These are phyloP conservation scores for Lojkania enalia DNA, from an alignment of 2,329 filamentous ascomycete species.

Conservation along the genomic window DNA sequence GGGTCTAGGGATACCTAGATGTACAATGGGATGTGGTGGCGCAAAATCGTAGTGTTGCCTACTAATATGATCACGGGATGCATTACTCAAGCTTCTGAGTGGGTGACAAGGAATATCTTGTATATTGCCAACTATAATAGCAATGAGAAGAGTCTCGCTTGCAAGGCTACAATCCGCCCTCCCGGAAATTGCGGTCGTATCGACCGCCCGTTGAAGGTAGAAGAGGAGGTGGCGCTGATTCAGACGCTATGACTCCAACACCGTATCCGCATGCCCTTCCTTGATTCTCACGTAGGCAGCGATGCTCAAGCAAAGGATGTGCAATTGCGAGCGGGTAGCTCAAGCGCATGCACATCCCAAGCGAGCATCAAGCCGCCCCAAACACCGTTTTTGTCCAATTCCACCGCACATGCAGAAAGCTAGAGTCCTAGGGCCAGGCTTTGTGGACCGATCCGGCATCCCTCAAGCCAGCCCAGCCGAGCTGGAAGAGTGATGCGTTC, in stretches of 20 bases:
- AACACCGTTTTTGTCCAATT: slow-evolving; percentile 16
- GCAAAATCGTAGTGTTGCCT: no score
- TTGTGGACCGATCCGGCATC: slow-evolving; percentile 40
- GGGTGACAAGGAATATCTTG: no score
- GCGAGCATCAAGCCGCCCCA: slow-evolving; percentile 43
- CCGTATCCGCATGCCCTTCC: slow-evolving; percentile 30
- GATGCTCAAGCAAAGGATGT: slow-evolving; percentile 40
- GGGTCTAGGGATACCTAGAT: no score
- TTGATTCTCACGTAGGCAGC: slow-evolving; percentile 29
- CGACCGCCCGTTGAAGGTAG: slow-evolving; percentile 29
- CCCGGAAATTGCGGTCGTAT: slow-evolving; percentile 22
- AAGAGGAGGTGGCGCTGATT: slow-evolving; percentile 18
- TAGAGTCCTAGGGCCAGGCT: slow-evolving; percentile 46
- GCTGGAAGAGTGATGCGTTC: slow-evolving; percentile 25
- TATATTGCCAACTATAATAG: slow-evolving; percentile 6
- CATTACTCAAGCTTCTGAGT: no score
- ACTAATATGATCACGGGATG: no score
- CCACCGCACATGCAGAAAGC: slow-evolving; percentile 29
- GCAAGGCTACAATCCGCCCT: slow-evolving; percentile 21
- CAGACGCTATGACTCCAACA: slow-evolving; percentile 35
- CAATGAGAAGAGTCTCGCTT: slow-evolving; percentile 3
- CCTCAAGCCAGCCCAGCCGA: slow-evolving; percentile 24
- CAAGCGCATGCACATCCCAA: slow-evolving; percentile 19
- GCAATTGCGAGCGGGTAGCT: slow-evolving; percentile 29
- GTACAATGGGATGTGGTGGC: no score